Conservation (phyloP, 1,284 basidiomycete genomes). For the Ceratorhiza oryzae-sativae region DNA sequence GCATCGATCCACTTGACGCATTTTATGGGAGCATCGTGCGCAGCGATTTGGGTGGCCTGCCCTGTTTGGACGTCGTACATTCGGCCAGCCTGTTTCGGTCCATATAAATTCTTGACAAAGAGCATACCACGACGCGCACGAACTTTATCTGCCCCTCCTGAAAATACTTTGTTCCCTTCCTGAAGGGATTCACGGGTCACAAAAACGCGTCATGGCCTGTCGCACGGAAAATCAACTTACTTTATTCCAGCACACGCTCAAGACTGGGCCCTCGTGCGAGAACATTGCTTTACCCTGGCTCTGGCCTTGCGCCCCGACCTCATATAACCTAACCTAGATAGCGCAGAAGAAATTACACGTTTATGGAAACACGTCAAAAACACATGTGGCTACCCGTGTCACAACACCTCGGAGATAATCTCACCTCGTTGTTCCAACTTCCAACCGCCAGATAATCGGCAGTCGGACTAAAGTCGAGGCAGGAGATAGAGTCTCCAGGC, state of each 20-base stretch:
- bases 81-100: conserved; percentile 58
- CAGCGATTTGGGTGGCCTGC: conserved; percentile 75
- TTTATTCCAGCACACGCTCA: conserved; percentile 85
- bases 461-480: conserved; percentile 67
- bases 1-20: conserved; percentile 78
- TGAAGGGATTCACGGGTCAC: conserved; percentile 39
- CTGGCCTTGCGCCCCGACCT: conserved; percentile 58
- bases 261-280: conserved; percentile 80
- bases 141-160: conserved; percentile 82
- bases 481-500: conserved; percentile 74
- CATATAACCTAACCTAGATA: conserved; percentile 60
- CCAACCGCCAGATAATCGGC: conserved; percentile 77
- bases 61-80: conserved; percentile 84
- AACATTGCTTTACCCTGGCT: conserved; percentile 85
- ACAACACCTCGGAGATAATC: conserved; percentile 43
- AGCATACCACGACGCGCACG: conserved; percentile 18
- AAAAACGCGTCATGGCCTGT: conserved; percentile 4
- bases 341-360: background rate
- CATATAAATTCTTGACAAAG: too few relatives aligned
- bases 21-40: conserved; percentile 84
- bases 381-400: too few relatives aligned
- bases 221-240: conserved; percentile 46
- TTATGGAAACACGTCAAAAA: background rate
- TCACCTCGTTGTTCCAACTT: conserved; percentile 80
- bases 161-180: conserved; percentile 84